phyloP scores from a whole-genome alignment of 768 basidiomycete species.

The Mrakia hoshinonis region DNA sequence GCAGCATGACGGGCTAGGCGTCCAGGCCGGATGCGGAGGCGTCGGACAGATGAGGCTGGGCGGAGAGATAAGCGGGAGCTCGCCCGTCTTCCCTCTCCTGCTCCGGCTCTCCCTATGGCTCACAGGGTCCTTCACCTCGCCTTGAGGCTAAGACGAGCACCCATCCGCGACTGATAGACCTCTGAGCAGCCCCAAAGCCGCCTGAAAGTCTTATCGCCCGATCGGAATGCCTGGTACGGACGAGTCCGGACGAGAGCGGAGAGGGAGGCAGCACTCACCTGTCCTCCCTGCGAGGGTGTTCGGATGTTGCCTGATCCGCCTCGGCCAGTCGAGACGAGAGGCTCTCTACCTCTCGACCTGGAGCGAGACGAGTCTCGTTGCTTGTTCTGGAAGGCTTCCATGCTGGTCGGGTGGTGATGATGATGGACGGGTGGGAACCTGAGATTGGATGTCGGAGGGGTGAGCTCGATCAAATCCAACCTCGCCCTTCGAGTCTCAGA shows the following conservation, averaged over 20 bases:
- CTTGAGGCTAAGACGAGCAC: too few species aligned
- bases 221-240: neutral
- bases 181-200: neutral
- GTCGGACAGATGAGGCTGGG: too few species aligned
- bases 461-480: too few species aligned
- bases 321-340: conserved; percentile 8
- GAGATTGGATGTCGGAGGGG: neutral
- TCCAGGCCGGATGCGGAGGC: too few species aligned
- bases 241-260: neutral
- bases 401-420: neutral
- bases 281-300: neutral
- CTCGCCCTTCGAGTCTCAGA: too few species aligned
- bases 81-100: too few species aligned
- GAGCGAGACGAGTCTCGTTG: conserved; percentile 2
- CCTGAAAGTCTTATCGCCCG: too few species aligned
- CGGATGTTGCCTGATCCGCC: conserved; percentile 14
- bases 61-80: too few species aligned
- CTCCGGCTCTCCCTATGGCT: too few species aligned
- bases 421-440: neutral
- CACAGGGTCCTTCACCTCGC: too few species aligned
- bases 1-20: too few species aligned
- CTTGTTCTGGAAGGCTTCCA: conserved; percentile 1
- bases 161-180: too few species aligned
- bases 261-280: neutral
- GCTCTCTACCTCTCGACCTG: conserved; percentile 1